Percentiles rank a stretch among this genome's conserved stretches.
These are phyloP conservation scores for Cyclotella distinguenda DNA, from an alignment of 108 stramenopile genomes.

Conservation along the genomic window DNA sequence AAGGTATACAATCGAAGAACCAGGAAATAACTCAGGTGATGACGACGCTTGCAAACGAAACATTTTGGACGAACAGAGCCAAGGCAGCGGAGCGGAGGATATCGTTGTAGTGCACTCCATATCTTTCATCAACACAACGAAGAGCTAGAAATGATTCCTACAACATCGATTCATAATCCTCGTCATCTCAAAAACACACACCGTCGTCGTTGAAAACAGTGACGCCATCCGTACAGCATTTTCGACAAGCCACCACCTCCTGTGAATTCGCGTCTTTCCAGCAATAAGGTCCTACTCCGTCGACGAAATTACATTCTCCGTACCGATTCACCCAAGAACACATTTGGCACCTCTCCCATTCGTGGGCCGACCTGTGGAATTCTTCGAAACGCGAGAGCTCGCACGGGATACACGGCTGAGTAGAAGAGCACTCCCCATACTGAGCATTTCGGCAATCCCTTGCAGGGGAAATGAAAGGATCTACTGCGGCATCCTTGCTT, in stretches of 20 bases:
- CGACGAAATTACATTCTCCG: conserved; percentile 27
- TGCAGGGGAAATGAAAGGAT: conserved; percentile 24
- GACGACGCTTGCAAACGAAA: conserved; percentile 24
- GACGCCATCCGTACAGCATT: conserved; percentile 28
- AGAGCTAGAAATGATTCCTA: neutral
- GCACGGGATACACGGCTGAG: conserved; percentile 34
- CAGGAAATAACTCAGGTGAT: conserved; percentile 25
- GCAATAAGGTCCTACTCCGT: conserved; percentile 38
- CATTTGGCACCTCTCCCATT: conserved; percentile 29
- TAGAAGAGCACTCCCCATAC: conserved; percentile 3
- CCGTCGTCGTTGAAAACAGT: conserved; percentile 21
- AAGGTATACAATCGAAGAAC: conserved; percentile 54
- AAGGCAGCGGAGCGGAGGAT: conserved; percentile 60
- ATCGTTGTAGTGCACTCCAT: conserved; percentile 50
- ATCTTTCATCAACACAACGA: conserved; percentile 12
- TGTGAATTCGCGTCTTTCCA: conserved; percentile 6
- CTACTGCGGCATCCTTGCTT: neutral
- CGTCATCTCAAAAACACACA: conserved; percentile 19
- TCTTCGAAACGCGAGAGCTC: conserved; percentile 21
- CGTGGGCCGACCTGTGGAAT: conserved; percentile 15
- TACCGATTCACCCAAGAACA: conserved; percentile 12
- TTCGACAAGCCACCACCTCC: conserved; percentile 27
- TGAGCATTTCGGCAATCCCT: conserved; percentile 29
- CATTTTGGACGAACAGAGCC: conserved; percentile 21
- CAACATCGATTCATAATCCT: no score